phyloP scores from a whole-genome alignment of 306 rosid species.

The Vigna mungo region DNA sequence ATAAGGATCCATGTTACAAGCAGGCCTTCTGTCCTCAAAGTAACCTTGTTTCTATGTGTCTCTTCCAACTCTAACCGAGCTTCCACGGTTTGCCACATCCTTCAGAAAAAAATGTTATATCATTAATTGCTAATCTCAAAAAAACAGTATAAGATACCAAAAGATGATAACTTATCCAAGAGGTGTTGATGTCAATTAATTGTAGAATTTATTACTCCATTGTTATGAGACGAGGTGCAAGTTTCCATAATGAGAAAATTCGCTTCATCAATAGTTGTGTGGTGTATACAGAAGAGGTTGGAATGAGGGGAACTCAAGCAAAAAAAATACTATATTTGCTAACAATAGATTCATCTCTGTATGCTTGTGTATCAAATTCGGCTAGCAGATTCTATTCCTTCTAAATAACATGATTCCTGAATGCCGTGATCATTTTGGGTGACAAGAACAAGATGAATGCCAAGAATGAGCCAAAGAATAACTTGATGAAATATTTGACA shows the following conservation, averaged over 20 bases:
- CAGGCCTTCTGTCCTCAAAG: too few species aligned
- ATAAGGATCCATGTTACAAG: too few species aligned
- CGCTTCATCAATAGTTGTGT: constrained; percentile 11
- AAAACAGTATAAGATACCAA: too few species aligned
- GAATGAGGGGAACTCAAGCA: neutral
- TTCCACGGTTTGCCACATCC: too few species aligned
- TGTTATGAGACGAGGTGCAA: neutral
- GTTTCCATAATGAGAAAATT: constrained; percentile 20
- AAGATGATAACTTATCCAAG: too few species aligned
- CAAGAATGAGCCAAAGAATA: constrained; percentile 81
- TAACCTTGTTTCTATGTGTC: too few species aligned
- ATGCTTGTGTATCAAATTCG: neutral
- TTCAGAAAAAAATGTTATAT: too few species aligned
- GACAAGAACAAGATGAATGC: constrained; percentile 67
- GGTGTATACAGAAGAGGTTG: constrained; percentile 24
- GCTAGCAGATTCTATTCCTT: constrained; percentile 9
- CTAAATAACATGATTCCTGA: constrained; percentile 64
- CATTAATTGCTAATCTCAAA: too few species aligned
- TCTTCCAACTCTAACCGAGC: too few species aligned
- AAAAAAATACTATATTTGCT: constrained; percentile 17
- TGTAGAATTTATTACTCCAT: too few species aligned
- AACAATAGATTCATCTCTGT: constrained; percentile 31
- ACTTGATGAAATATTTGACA: constrained; percentile 56
- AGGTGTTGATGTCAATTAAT: too few species aligned
- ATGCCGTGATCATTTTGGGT: constrained; percentile 52